Evolutionary conservation across 2,329 filamentous ascomycete species (phyloP).

Genomic region (Penicillium nordicum): DNA sequence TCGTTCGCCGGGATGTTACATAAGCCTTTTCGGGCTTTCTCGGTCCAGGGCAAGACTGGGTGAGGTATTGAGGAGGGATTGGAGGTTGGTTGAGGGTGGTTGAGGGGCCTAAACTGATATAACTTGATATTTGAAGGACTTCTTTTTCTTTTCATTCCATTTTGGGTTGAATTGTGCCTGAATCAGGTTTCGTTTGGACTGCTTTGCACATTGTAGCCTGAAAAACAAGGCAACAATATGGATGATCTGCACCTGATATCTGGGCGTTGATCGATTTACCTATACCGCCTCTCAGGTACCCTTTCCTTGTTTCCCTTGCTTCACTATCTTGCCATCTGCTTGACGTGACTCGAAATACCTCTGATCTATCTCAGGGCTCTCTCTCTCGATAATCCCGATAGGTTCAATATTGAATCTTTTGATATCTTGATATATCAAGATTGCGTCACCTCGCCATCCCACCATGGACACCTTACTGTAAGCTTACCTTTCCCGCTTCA

Average conservation of each 20-base stretch:
- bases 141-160: neutral
- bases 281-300: conserved; percentile 16
- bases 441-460: conserved; percentile 6
- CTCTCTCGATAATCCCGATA: neutral
- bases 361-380: neutral
- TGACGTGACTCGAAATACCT: neutral
- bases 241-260: conserved; percentile 9
- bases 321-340: neutral
- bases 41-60: neutral
- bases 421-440: neutral
- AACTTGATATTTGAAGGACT: neutral
- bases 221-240: neutral
- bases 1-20: conserved; percentile 23
- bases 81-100: neutral
- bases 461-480: conserved; percentile 51
- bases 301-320: conserved; percentile 1
- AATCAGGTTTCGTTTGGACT: neutral
- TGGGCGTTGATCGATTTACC: conserved; percentile 4
- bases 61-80: too few relatives aligned
- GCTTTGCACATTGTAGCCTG: neutral
- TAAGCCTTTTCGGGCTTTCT: conserved; percentile 6
- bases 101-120: neutral
- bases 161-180: neutral
- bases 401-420: neutral
- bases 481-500: conserved; percentile 18